Base-by-base conservation (phyloP, 345 rosid species). In the Brassica incana region DNA sequence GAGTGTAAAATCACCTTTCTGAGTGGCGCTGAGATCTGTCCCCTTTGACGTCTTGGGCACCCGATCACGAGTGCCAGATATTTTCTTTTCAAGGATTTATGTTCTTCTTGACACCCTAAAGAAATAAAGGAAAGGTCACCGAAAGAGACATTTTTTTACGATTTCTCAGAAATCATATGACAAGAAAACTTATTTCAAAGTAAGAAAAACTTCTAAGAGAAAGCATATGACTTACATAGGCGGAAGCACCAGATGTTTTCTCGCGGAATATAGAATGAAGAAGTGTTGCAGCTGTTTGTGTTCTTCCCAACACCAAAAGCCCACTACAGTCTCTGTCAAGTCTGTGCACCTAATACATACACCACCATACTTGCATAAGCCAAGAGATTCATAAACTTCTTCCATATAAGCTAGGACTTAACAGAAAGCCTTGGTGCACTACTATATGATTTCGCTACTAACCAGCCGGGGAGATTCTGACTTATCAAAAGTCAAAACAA, bases 261-360 rank as follows among this genome's bases (percentile, higher is more conserved):
- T 90, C 96, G 5, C 95, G 88, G 85, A 95, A 95, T 68, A 95
- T 78, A 27, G 97, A 87, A 85, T 95, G 98, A 83, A 95, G 83
- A 79, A 88, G 83, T 56, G 93, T 81, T 3, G 96, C 85, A 83
- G 94, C 90, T 7, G 83, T 83, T 76, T 89, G 94, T 36, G 97
- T 93, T 87, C 98, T 90, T 62, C 91, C 99, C 96, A 95, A 87
- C 78, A 95, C 94, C 90, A 95, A 84, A 76, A 95, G 85, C 64
- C 99, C 99, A 79, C 97, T 91, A 78, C 97, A 82, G 83, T 93
- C 99, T 87, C 88, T 84, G 84, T 95, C 98, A 59, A 95, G 95
- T 79, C 98, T 90, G 80, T 95, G 99, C 79, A 93, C 99, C 98
- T 95, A 76, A 74, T 11, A 79, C 73, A 65, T 43, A 64, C 16